Conservation (phyloP, 83 land plant species). For the Isoetes engelmannii region DNA sequence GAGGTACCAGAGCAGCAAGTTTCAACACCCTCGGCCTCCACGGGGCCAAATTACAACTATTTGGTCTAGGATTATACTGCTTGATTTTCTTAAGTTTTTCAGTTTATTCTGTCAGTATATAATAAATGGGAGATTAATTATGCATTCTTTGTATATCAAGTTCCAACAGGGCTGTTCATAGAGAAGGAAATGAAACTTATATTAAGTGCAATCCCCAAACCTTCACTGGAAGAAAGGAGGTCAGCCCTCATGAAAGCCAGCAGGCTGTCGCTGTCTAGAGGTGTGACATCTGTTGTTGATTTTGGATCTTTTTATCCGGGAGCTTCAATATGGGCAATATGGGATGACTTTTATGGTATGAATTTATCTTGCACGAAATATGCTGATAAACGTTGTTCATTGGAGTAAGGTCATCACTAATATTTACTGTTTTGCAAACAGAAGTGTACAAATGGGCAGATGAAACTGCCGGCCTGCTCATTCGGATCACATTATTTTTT, state of each 20-base stretch:
- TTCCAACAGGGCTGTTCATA: conserved; percentile 69
- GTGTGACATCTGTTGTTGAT: conserved; percentile 87
- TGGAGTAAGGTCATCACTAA: neutral
- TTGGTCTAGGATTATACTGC: too few species aligned
- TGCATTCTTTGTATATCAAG: conserved; percentile 35
- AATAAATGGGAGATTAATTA: neutral
- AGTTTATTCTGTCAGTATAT: too few species aligned
- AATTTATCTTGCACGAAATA: neutral
- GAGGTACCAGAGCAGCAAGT: too few species aligned
- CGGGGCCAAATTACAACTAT: too few species aligned
- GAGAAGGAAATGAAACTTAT: conserved; percentile 81
- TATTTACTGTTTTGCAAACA: conserved; percentile 18
- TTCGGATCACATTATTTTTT: conserved; percentile 67
- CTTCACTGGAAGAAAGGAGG: conserved; percentile 56
- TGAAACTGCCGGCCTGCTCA: conserved; percentile 48
- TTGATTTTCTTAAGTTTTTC: too few species aligned
- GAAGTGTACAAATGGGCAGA: conserved; percentile 90
- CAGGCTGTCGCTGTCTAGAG: conserved; percentile 53
- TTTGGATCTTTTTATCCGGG: conserved; percentile 77
- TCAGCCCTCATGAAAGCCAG: conserved; percentile 73
- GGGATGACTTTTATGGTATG: conserved; percentile 75
- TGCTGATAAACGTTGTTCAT: neutral
- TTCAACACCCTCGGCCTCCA: too few species aligned
- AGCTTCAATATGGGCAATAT: conserved; percentile 41
- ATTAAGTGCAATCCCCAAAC: conserved; percentile 46